Base-by-base conservation (phyloP, 2,329 filamentous ascomycete genomes). In the Fusarium sp. region DNA sequence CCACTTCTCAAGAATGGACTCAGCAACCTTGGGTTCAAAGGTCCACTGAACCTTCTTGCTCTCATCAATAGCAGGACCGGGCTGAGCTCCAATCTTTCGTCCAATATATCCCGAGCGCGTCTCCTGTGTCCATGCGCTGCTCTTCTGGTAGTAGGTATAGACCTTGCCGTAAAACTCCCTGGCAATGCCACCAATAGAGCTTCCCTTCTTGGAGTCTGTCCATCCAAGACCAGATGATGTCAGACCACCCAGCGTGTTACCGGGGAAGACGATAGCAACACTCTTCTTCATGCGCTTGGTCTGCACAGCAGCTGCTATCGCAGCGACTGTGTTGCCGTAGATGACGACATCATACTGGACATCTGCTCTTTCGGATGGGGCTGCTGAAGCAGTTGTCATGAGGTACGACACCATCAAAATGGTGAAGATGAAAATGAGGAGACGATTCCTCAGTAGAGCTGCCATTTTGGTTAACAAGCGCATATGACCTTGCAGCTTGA, bases 281-380 rank as follows among this genome's bases (percentile, higher is more conserved):
- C 64, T 60, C 58, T 73, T 75, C 28, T 74, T 70, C 72, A 74
- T 74, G 4, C 72, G 72, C 25, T 52, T 60, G 15, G 67, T 68
- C 44, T 75, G 73, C 1, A 75, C 44, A 18, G 73, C 73, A 40
- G 73, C 73, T 30, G 72, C 72, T n/a, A 75, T 28, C 1, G 69
- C 73, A 9, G 73, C 73, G 25, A 75, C 73, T 21, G 73, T 75
- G 60, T 75, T 75, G n/a, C 73, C 73, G n/a, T 75, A 75, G 40
- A 75, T 73, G 38, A 75, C 60, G 28, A 75, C 72, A 46, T 75
- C 73, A 19, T 75, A 75, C 44, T 65, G 44, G 37, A 44, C 23
- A 28, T 46, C 62, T 49, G 47, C 54, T 50, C 67, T 63, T 32
- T 72, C 69, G 42, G 57, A 38, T 6, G 69, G 69, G 16, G 58